phyloP scores from a whole-genome alignment of 75 land plant species.

The Ceratopteris richardii region DNA sequence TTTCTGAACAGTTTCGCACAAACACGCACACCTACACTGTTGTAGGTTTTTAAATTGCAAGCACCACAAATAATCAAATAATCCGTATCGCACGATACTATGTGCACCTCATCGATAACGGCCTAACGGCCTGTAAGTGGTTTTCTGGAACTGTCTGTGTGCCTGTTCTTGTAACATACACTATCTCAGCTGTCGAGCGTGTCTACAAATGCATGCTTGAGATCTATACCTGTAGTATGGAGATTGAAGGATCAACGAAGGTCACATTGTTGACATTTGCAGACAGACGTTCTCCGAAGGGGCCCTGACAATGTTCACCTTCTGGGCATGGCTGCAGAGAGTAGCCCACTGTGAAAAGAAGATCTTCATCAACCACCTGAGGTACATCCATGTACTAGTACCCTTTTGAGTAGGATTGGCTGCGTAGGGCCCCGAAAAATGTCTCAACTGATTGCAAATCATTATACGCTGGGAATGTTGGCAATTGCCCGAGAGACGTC shows the following conservation, averaged over 20 bases:
- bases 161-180: no score
- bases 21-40: background rate
- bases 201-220: background rate
- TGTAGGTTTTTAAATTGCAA: no score
- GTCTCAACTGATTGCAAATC: conserved; percentile 39
- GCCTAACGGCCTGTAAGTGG: no score
- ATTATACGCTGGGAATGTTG: conserved; percentile 45
- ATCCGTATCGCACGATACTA: no score
- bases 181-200: background rate
- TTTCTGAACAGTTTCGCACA: background rate
- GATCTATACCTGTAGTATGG: conserved; percentile 10
- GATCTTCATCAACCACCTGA: conserved; percentile 13
- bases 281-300: conserved; percentile 2
- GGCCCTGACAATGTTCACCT: background rate
- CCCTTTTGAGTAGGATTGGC: conserved; percentile 13
- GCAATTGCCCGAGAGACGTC: conserved; percentile 7
- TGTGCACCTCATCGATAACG: no score
- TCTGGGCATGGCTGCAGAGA: conserved; percentile 13
- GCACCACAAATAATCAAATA: no score
- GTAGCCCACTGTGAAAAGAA: conserved; percentile 26
- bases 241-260: conserved; percentile 16
- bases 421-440: conserved; percentile 24
- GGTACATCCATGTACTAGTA: conserved; percentile 18
- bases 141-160: no score
- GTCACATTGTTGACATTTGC: conserved; percentile 36